A percentile compares a stretch with the other conserved stretches of the same genome.
Evolutionary conservation across 169 alveolate species (phyloP).

Genomic region (Eimeria necatrix): DNA sequence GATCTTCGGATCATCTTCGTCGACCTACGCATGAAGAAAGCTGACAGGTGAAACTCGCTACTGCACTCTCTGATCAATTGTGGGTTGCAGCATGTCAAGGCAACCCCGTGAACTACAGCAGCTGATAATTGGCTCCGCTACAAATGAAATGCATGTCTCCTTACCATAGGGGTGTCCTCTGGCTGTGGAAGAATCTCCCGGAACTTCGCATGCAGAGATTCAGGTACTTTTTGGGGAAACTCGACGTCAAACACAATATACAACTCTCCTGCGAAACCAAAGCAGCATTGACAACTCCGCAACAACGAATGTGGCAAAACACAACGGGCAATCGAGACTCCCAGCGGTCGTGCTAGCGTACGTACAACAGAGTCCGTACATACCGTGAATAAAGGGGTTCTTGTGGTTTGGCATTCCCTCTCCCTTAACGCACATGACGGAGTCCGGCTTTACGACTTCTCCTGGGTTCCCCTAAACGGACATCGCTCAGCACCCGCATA

Average conservation of each 20-base stretch:
- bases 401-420: conserved; percentile 98
- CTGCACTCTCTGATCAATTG: not conserved
- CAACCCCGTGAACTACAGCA: too few species aligned
- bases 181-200: conserved; percentile 81
- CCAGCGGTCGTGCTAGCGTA: not conserved
- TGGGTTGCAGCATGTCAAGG: too few species aligned
- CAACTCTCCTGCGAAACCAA: conserved; percentile 85
- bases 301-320: not conserved
- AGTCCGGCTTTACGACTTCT: conserved; percentile 95
- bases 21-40: not conserved
- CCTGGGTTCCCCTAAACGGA: conserved; percentile 87
- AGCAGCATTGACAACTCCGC: not conserved
- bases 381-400: conserved; percentile 96
- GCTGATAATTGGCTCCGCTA: too few species aligned
- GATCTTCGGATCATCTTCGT: conserved; percentile 77
- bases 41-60: not conserved
- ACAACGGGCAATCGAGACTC: not conserved
- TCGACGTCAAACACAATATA: conserved; percentile 95
- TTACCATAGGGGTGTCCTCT: conserved; percentile 62
- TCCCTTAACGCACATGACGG: conserved; percentile 93
- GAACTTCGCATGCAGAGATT: conserved; percentile 68
- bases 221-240: conserved; percentile 94
- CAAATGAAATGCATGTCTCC: not conserved
- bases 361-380: not conserved
- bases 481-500: not conserved